Conservation (phyloP, 805 yeast species). For the Ascoidea asiatica region DNA sequence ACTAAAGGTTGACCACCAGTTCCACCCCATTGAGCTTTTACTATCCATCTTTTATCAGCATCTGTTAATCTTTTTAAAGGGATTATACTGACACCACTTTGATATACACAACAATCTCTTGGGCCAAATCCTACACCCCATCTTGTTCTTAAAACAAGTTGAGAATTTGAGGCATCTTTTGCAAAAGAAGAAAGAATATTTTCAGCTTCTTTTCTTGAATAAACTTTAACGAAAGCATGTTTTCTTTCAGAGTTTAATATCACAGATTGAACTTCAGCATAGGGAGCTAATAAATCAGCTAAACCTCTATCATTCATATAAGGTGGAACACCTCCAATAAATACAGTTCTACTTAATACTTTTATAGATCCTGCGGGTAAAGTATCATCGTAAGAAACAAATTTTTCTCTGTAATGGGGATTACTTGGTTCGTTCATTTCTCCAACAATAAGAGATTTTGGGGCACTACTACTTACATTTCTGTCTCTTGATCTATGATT, state of each 20-base stretch:
- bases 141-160: slow-evolving; percentile 51
- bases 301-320: slow-evolving; percentile 67
- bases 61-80: slow-evolving; percentile 85
- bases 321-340: slow-evolving; percentile 87
- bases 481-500: slow-evolving; percentile 1
- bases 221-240: slow-evolving; percentile 93
- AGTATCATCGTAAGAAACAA: slow-evolving; percentile 53
- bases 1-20: slow-evolving; percentile 77
- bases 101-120: slow-evolving; percentile 94
- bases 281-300: slow-evolving; percentile 60
- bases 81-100: slow-evolving; percentile 76
- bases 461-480: slow-evolving; percentile 7
- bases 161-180: slow-evolving; percentile 43
- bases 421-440: slow-evolving; percentile 61
- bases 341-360: slow-evolving; percentile 80
- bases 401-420: slow-evolving; percentile 65
- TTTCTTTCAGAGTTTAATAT: slow-evolving; percentile 79
- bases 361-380: slow-evolving; percentile 70
- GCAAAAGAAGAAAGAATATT: slow-evolving; percentile 60
- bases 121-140: slow-evolving; percentile 99
- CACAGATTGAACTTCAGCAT: slow-evolving; percentile 84
- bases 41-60: slow-evolving; percentile 86
- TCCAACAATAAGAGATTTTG: slow-evolving; percentile 26
- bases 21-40: slow-evolving; percentile 92
- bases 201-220: slow-evolving; percentile 86